Evolutionary conservation across 257 asterid species (phyloP).

Genomic region (Solanum virginianum): DNA sequence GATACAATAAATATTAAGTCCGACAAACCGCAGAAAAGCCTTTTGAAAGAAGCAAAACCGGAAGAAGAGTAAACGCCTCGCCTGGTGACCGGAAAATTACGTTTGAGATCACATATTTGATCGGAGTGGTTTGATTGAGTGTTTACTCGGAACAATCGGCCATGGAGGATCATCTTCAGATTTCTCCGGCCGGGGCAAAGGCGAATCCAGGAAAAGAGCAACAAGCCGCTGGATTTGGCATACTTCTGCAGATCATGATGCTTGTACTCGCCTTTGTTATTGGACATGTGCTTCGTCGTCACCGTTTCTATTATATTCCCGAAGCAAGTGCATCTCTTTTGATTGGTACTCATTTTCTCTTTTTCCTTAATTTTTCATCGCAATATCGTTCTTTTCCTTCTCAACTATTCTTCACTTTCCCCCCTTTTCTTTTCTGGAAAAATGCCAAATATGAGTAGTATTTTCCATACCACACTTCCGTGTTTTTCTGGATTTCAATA

Average conservation of each 20-base stretch:
- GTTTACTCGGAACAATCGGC: not conserved
- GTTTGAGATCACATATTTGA: not conserved
- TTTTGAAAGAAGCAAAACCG: not conserved
- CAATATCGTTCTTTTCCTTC: too few species aligned
- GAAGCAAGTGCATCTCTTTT: constrained; percentile 99
- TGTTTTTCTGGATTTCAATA: not conserved
- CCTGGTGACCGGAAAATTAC: not conserved
- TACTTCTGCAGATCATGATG: constrained; percentile 99
- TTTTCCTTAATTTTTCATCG: not conserved
- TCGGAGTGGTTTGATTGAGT: not conserved
- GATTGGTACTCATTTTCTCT: constrained; percentile 41
- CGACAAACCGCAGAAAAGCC: not conserved
- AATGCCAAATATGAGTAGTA: not conserved
- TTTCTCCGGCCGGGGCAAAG: constrained; percentile 79
- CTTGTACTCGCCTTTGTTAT: constrained; percentile 91
- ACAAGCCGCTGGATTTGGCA: constrained; percentile 97
- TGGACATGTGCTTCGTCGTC: constrained; percentile 97
- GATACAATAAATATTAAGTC: not conserved
- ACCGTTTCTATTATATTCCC: constrained; percentile 85
- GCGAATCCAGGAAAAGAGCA: constrained; percentile 87
- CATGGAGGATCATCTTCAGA: constrained; percentile 45
- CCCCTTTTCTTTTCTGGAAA: not conserved
- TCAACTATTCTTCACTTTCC: not conserved
- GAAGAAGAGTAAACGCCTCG: not conserved
- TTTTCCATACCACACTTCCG: not conserved